Base-by-base conservation (phyloP, 2,329 filamentous ascomycete species). In the Trichoderma afroharzianum region DNA sequence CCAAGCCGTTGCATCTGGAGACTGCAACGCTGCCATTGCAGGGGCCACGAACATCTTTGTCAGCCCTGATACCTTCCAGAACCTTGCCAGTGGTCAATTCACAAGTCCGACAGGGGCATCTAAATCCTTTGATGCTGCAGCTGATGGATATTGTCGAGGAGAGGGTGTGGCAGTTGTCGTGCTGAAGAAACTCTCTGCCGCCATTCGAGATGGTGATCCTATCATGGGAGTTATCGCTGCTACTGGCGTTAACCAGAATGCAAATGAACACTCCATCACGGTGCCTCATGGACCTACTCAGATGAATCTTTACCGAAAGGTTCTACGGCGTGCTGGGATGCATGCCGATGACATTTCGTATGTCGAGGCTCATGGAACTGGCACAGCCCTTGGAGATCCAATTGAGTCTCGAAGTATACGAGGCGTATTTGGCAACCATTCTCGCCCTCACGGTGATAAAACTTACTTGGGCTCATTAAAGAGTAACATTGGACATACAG, bases 141-240 rank as follows among this genome's bases (percentile, higher is more conserved):
- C 82, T 1, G 82, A 86, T 72, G 88, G 87, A 0, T 89, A 88
- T 72, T 86, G 82, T 14, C 80, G 87, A 3, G 86, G 82, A 0
- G 87, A 90, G 63, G 87, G 83, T 0, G 75, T 82, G 3, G 84
- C 75, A 0, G 74, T 79, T 0, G 74, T 89, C 0, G 74, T 87
- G 3, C 72, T 89, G 0, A 89, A 89, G 78, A 80, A 75, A 4
- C 77, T 88, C 0, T 53, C 47, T 53, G 47, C 47, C 2, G 47
- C 47, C 0, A 53, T 53, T 24, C 47, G 47, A 6, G 47, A 53
- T 53, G 47, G 47, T 1, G 47, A 53, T 14, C 47, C 47, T 24
- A 53, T 53, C 47, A 53, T 53, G 47, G 47, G 47, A 24, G 47
- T 53, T 14, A 53, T 53, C 21, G 21, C 47, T 11, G 47, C 47